Evolutionary conservation across 139 green algal species (phyloP).

Genomic region (Mesotaenium endlicherianum): DNA sequence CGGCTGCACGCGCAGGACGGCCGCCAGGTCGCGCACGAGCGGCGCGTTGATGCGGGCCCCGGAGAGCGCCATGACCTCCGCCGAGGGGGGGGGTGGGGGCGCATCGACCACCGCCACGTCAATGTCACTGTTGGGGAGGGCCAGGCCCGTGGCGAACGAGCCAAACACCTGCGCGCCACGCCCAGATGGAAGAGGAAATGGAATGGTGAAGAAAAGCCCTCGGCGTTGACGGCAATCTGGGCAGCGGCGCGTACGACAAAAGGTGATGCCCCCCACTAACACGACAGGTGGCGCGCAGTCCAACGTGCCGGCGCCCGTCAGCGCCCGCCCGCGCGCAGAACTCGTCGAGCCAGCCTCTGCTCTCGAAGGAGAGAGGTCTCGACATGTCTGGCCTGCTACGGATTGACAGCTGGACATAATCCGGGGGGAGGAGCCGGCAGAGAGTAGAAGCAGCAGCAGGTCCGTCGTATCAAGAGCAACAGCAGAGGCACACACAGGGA

Average conservation of each 20-base stretch:
- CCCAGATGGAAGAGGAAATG: background rate
- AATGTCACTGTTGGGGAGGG: constrained; percentile 41
- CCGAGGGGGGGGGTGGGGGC: constrained; percentile 9
- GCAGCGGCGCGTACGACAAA: background rate
- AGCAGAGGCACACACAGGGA: no score
- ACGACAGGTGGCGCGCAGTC: background rate
- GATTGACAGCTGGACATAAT: no score
- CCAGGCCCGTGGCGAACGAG: constrained; percentile 41
- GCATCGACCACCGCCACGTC: constrained; percentile 41
- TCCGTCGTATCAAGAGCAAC: no score
- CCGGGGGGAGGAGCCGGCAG: no score
- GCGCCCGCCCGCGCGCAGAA: no score
- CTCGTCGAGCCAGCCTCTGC: no score
- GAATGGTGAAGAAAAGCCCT: background rate
- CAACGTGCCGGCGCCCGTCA: background rate
- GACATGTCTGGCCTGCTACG: no score
- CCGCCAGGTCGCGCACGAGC: constrained; percentile 30
- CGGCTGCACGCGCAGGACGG: background rate
- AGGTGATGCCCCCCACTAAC: background rate
- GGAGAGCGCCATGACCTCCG: background rate
- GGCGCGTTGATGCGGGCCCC: constrained; percentile 4
- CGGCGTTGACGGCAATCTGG: background rate
- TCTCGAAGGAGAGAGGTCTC: no score
- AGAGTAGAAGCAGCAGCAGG: no score
- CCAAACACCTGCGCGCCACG: constrained; percentile 35